These are phyloP conservation scores for Plantago major DNA, from an alignment of 257 asterid genomes.

Conservation along the genomic window DNA sequence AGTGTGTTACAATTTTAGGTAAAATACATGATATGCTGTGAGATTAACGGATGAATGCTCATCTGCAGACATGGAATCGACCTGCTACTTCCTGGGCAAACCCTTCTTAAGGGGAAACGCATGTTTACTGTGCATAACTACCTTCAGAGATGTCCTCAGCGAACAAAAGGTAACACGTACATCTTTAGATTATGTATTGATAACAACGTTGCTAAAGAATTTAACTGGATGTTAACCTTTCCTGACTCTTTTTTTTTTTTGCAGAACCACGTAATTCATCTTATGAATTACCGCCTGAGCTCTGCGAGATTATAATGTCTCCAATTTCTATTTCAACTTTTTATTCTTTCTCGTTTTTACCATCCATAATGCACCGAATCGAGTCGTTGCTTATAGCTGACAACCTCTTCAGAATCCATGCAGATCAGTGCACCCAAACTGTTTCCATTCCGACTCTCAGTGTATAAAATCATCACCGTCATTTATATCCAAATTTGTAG, in stretches of 20 bases:
- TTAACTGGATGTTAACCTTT: not conserved
- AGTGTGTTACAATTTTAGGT: not conserved
- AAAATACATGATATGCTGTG: not conserved
- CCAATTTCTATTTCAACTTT: conserved; percentile 51
- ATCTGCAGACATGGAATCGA: conserved; percentile 55
- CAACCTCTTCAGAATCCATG: conserved; percentile 44
- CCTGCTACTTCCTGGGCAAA: conserved; percentile 39
- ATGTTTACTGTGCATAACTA: conserved; percentile 44
- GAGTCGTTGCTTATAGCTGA: conserved; percentile 74
- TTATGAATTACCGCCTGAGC: conserved; percentile 78
- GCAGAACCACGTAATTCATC: conserved; percentile 45
- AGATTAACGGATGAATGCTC: not conserved
- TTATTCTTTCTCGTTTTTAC: conserved; percentile 60
- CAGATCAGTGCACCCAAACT: conserved; percentile 40
- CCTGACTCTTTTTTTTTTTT: not conserved
- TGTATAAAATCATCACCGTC: conserved; percentile 31
- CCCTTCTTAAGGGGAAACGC: conserved; percentile 43
- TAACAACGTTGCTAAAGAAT: not conserved
- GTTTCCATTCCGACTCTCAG: conserved; percentile 41
- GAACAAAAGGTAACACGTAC: conserved; percentile 39
- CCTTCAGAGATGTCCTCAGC: conserved; percentile 40
- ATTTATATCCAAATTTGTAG: not conserved
- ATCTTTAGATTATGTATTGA: not conserved
- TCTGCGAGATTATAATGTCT: conserved; percentile 59
- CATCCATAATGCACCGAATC: conserved; percentile 71